phyloP scores from a whole-genome alignment of 768 basidiomycete species.

The Obba rivulosa region DNA sequence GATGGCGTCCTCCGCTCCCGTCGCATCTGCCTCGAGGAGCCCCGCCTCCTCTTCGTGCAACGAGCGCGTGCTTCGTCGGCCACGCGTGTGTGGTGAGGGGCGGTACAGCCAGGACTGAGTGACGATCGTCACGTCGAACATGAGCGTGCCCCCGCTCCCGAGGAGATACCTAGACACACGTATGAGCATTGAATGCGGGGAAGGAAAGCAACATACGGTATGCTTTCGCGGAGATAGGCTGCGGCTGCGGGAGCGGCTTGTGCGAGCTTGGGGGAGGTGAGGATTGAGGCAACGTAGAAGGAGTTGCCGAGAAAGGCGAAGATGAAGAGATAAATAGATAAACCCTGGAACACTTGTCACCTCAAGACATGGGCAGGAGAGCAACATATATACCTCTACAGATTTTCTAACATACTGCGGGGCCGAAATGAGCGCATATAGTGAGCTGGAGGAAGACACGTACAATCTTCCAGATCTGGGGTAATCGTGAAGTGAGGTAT shows the following conservation, averaged over 20 bases:
- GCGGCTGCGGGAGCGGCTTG: conserved; percentile 55
- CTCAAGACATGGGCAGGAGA: neutral
- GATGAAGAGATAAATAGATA: conserved; percentile 90
- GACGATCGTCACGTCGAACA: conserved; percentile 92
- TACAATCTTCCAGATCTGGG: conserved; percentile 99
- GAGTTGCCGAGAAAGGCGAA: conserved; percentile 92
- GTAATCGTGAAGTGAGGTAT: conserved; percentile 89
- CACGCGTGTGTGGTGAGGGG: conserved; percentile 16
- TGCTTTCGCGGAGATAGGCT: conserved; percentile 70
- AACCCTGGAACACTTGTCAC: conserved; percentile 47
- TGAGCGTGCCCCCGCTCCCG: conserved; percentile 77
- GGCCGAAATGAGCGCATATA: neutral
- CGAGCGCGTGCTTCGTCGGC: conserved; percentile 15
- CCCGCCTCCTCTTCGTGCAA: conserved; percentile 25
- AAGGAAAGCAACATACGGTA: conserved; percentile 57
- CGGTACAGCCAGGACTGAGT: conserved; percentile 79
- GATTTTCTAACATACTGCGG: conserved; percentile 81
- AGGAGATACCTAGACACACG: neutral
- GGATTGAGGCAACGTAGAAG: conserved; percentile 88
- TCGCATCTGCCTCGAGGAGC: conserved; percentile 18
- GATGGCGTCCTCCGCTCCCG: conserved; percentile 13
- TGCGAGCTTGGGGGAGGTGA: conserved; percentile 64
- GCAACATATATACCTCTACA: conserved; percentile 55
- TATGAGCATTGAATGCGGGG: neutral
- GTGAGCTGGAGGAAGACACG: conserved; percentile 27